Evolutionary conservation across 2,329 filamentous ascomycete species (phyloP).

Genomic region (Metarhizium brunneum): DNA sequence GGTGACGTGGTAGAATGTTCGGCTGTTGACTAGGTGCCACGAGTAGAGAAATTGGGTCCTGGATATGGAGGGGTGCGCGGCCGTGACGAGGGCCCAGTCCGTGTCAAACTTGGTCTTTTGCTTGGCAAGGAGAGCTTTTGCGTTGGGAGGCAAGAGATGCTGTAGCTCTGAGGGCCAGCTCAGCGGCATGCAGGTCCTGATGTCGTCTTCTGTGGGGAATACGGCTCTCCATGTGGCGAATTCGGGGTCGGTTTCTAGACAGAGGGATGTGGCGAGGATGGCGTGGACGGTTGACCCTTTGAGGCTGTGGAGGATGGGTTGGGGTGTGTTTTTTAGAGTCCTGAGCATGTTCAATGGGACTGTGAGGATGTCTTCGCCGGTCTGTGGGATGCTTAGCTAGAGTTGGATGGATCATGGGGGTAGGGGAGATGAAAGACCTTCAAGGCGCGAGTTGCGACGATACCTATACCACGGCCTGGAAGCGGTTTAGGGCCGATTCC

Average conservation of each 20-base stretch:
- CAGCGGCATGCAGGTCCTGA: conserved; percentile 38
- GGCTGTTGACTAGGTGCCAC: conserved; percentile 53
- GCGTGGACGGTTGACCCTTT: conserved; percentile 55
- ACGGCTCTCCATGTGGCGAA: conserved; percentile 54
- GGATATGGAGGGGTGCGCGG: conserved; percentile 15
- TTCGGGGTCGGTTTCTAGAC: conserved; percentile 38
- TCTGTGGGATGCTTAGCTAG: conserved; percentile 14
- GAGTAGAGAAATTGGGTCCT: conserved; percentile 39
- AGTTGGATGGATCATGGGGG: neutral
- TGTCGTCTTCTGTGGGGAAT: conserved; percentile 54
- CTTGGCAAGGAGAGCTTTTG: conserved; percentile 35
- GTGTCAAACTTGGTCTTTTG: conserved; percentile 38
- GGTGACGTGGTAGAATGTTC: conserved; percentile 50
- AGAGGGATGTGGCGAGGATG: conserved; percentile 60
- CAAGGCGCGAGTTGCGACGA: conserved; percentile 60
- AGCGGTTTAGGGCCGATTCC: conserved; percentile 59
- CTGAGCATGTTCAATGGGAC: conserved; percentile 57
- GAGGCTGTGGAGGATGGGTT: conserved; percentile 40
- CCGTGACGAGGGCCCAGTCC: conserved; percentile 29
- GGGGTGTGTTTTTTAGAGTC: conserved; percentile 51
- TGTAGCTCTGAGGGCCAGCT: conserved; percentile 36
- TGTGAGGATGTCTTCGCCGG: conserved; percentile 47
- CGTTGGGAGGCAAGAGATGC: conserved; percentile 32
- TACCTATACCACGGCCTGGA: conserved; percentile 65
- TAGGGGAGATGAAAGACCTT: conserved; percentile 34